These are phyloP conservation scores for Alternaria ethzedia DNA, from an alignment of 2,329 filamentous ascomycete species.

Conservation along the genomic window DNA sequence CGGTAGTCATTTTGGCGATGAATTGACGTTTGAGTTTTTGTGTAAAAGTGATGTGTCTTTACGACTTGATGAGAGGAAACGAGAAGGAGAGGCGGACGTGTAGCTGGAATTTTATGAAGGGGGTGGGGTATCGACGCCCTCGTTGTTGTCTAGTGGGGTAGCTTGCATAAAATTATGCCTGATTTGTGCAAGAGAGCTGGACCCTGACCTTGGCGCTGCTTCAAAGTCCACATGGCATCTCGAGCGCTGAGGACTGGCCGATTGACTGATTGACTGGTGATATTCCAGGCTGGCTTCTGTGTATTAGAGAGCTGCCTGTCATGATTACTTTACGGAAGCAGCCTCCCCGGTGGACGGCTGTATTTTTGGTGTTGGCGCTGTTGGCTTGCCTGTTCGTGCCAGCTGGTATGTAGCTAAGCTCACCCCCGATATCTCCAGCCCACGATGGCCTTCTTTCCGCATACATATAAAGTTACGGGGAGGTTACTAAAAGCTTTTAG, in stretches of 20 bases:
- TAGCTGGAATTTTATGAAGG: slow-evolving; percentile 34
- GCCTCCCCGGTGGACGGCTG: slow-evolving; percentile 67
- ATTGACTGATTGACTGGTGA: slow-evolving; percentile 1
- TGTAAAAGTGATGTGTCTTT: slow-evolving; percentile 55
- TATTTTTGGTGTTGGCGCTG: slow-evolving; percentile 41
- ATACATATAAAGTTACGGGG: neutral
- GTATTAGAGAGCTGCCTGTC: slow-evolving; percentile 27
- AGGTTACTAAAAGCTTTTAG: slow-evolving; percentile 53
- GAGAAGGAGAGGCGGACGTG: slow-evolving; percentile 19
- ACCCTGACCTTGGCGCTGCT: slow-evolving; percentile 16
- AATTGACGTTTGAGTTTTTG: slow-evolving; percentile 40
- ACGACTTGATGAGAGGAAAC: slow-evolving; percentile 45
- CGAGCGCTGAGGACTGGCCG: slow-evolving; percentile 1
- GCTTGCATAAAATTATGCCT: slow-evolving; percentile 16
- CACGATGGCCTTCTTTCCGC: neutral
- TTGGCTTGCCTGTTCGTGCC: slow-evolving; percentile 45
- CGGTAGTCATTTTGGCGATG: slow-evolving; percentile 63
- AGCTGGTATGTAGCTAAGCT: slow-evolving; percentile 42
- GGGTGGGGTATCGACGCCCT: slow-evolving; percentile 31
- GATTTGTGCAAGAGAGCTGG: slow-evolving; percentile 7
- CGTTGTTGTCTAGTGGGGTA: slow-evolving; percentile 18
- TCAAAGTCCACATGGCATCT: slow-evolving; percentile 25
- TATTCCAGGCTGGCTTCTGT: slow-evolving; percentile 27
- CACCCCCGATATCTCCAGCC: neutral
- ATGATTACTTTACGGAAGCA: slow-evolving; percentile 36